These are phyloP conservation scores for Pseudogymnoascus sp. DNA, from an alignment of 2,329 filamentous ascomycete species.

Conservation along the genomic window DNA sequence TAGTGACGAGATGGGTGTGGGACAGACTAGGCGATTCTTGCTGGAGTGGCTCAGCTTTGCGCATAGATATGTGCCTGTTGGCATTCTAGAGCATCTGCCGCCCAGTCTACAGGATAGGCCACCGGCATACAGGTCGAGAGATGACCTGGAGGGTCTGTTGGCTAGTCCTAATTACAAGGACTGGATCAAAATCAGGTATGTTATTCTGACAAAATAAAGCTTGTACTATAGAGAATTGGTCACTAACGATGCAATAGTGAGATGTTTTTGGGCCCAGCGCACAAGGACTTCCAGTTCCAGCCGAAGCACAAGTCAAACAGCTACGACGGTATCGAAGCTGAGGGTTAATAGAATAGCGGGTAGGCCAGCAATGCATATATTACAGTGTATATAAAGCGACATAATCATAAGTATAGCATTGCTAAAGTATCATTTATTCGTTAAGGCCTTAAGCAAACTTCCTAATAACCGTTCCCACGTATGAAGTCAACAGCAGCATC, in stretches of 20 bases:
- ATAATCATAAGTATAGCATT: neutral
- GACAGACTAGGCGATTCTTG: constrained; percentile 83
- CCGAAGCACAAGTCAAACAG: constrained; percentile 96
- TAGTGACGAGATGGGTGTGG: constrained; percentile 87
- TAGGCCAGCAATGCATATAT: neutral
- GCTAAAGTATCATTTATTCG: neutral
- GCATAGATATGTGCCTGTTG: constrained; percentile 84
- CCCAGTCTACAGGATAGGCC: constrained; percentile 84
- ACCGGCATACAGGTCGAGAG: constrained; percentile 72
- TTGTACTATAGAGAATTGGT: neutral
- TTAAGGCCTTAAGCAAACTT: neutral
- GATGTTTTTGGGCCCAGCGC: constrained; percentile 92
- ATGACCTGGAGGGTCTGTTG: constrained; percentile 90
- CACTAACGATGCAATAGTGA: constrained; percentile 51
- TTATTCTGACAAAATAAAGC: constrained; percentile 21
- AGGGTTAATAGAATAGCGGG: constrained; percentile 41
- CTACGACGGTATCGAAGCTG: constrained; percentile 68
- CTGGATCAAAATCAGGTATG: constrained; percentile 97
- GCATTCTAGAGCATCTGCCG: constrained; percentile 79
- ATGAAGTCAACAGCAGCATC: neutral
- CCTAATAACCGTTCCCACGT: neutral
- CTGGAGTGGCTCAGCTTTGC: constrained; percentile 95
- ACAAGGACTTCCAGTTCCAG: constrained; percentile 85
- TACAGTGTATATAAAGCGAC: neutral
- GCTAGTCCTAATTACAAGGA: constrained; percentile 88